Evolutionary conservation across 176 grass and related monocot species (phyloP), one percentile per base, ranked within the genome.

Genomic region (Aegilops tauschii): DNA sequence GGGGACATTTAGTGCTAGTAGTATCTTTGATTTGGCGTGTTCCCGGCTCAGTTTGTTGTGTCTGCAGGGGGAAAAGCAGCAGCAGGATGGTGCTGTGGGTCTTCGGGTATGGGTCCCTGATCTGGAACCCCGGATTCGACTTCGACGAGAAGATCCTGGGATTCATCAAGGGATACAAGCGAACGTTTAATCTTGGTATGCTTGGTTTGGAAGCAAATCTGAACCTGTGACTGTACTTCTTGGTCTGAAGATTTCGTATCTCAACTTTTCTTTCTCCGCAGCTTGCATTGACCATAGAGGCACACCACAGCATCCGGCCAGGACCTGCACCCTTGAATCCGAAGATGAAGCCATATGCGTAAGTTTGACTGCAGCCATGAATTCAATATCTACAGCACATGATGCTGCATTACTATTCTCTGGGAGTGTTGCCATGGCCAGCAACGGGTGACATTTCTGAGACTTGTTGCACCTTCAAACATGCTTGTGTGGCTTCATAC

Each of bases 251-350:
- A 27, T 73, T 73, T 59, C 10, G 8, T 54, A 16, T 9, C 8
- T 42, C 31, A 12, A 20, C 32, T 3, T 25, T 7, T 32, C 27
- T 49, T 31, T 16, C 2, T 9, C 64, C 86, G 18, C 90, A 98
- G 93, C 93, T 76, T 98, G 96, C 87, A 94, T 98, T 83, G 94
- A 98, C 84, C 97, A 98, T 84, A 96, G 97, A 81, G 97, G 97
- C 64, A 98, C 96, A 20, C 90, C 90, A 6, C 85, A 92, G 13
- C 80, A 96, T 69, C 94, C 97, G 4, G 94, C 97, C 8, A 92
- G 97, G 81, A 98, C 97, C 47, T 98, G 97, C 94, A 98, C 92
- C 2, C 84, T 98, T 66, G 97, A 98, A 77, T 84, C 92, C 1
- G 90, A 93, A 5, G 79, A 94, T 54, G 87, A 91, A 58, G 87